phyloP scores from a whole-genome alignment of 768 basidiomycete species.

The Cystofilobasidium bisporidii region DNA sequence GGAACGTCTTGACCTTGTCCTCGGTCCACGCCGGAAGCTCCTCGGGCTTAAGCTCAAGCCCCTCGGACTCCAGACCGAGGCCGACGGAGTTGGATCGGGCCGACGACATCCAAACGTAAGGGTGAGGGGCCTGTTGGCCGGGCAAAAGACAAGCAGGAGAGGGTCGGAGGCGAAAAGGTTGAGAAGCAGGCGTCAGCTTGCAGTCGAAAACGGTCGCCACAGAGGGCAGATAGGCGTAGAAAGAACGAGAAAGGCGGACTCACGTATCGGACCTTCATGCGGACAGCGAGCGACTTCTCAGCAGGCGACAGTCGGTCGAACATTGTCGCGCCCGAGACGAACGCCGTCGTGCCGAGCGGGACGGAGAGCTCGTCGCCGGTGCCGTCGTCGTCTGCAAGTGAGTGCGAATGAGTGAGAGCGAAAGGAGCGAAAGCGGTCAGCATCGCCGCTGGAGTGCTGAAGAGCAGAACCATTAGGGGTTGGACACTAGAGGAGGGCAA shows the following conservation, averaged over 20 bases:
- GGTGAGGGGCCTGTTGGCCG: constrained; percentile 50
- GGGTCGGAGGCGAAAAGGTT: too few relatives aligned
- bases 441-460: too few relatives aligned
- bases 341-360: constrained; percentile 78
- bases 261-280: constrained; percentile 63
- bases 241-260: too few relatives aligned
- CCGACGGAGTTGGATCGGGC: constrained; percentile 66
- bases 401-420: too few relatives aligned
- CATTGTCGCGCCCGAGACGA: constrained; percentile 62
- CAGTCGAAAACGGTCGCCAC: too few relatives aligned
- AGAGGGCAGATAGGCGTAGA: background rate
- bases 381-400: constrained; percentile 80
- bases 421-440: too few relatives aligned
- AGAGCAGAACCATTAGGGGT: too few relatives aligned
- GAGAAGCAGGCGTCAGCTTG: background rate
- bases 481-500: background rate
- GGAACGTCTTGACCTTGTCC: constrained; percentile 59
- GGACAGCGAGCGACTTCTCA: constrained; percentile 69
- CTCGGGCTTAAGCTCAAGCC: constrained; percentile 54
- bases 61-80: constrained; percentile 70
- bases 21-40: constrained; percentile 79
- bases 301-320: constrained; percentile 64
- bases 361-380: constrained; percentile 73
- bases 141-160: background rate
- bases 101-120: constrained; percentile 83